Percentiles rank a stretch among this genome's conserved stretches.
Conservation (phyloP, 768 basidiomycete genomes). For the Mycena filopes region DNA sequence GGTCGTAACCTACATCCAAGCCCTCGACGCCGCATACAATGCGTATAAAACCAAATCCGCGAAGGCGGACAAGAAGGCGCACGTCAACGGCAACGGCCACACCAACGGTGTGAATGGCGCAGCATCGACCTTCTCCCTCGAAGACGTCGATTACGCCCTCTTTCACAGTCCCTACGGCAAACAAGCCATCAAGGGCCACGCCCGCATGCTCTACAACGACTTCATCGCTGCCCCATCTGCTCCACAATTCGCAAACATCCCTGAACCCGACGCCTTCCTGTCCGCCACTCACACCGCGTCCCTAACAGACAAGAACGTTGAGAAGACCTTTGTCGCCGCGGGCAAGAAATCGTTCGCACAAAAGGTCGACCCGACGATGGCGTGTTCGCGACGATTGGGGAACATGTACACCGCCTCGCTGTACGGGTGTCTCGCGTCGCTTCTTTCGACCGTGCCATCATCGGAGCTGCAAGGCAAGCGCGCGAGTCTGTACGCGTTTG, state of each 20-base stretch:
- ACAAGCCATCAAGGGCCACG: constrained; percentile 96
- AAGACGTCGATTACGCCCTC: constrained; percentile 89
- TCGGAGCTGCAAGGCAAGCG: constrained; percentile 81
- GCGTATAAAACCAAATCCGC: constrained; percentile 86
- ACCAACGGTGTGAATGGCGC: too few relatives aligned
- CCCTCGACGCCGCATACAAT: constrained; percentile 89
- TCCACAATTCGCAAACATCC: constrained; percentile 74
- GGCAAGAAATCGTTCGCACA: constrained; percentile 81
- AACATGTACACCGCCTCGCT: constrained; percentile 99
- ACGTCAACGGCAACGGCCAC: constrained; percentile 48
- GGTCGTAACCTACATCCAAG: constrained; percentile 92
- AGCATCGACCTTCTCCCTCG: too few relatives aligned
- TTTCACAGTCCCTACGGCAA: constrained; percentile 99
- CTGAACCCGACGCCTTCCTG: constrained; percentile 79
- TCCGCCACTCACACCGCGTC: constrained; percentile 77
- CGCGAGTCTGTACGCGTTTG: constrained; percentile 93
- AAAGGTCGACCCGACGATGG: constrained; percentile 85
- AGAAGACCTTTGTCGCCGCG: constrained; percentile 90
- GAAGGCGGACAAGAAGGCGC: constrained; percentile 64
- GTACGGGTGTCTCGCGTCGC: constrained; percentile 92
- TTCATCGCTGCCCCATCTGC: constrained; percentile 80
- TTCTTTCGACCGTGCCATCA: constrained; percentile 81
- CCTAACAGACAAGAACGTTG: constrained; percentile 90
- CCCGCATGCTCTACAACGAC: constrained; percentile 91
- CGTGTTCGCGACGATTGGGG: constrained; percentile 88